Base-by-base conservation (phyloP, 1,284 basidiomycete species). In the Veloboletus limbatus region DNA sequence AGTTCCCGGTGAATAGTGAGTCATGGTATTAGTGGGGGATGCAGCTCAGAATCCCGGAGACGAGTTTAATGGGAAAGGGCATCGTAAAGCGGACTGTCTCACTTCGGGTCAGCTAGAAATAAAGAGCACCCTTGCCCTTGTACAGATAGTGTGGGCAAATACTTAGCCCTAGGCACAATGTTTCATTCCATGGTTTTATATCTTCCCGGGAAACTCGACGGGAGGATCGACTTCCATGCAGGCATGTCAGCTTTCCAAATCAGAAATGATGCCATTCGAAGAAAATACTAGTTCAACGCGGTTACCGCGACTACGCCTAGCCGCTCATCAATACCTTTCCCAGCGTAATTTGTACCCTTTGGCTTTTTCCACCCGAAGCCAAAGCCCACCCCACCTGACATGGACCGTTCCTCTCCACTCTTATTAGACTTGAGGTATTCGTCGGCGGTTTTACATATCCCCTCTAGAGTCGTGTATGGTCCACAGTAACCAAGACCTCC, bases 401-500 rank as follows among this genome's bases (percentile, higher is more conserved):
- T 30, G 17, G 62, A 63, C 24, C 70, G 60, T 47, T 65, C 59
- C 51, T 69, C 69, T 21, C 58, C 68, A 30, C 52, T 56, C 28
- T 59, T 62, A 28, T 59, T 68, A 10, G 59, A 65, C 65, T 63
- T 72, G 48, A 62, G 60, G 54, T 81, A 70, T 53, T 82, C 82
- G 17, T 75, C 69, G 6, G 73, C 74, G 3, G 76, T 80, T 56
- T 73, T 75, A 49, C 74, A 70, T n/a, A 80, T 44, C 2, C 74
- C 79, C 49, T 78, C 67, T 13, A 79, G 45, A 7, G 80, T 82
- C 9, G 76, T 82, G 71, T 77, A 85, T 3, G 66, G 70, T 3
- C 80, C 78, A 27, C 62, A 59, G 57, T 86, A 88, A 22, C 84
- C 84, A 6, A 88, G 69, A 3, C 85, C 85, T 5, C 84, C 85